Base-by-base conservation (phyloP, 345 rosid species). In the Euphorbia tirucalli region DNA sequence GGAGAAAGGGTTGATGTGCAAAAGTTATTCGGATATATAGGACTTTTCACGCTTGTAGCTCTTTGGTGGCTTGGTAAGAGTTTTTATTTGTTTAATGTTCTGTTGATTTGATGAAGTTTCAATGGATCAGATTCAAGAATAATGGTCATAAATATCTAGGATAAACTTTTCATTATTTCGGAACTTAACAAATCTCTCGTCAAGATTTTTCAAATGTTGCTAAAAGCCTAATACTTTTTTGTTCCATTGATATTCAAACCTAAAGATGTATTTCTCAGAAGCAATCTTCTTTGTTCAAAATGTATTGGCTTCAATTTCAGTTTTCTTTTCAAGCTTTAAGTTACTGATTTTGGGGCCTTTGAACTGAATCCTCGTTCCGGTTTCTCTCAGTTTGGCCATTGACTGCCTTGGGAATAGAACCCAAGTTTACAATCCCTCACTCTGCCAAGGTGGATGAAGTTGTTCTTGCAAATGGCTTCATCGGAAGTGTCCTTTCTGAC, bases 1-100 rank as follows among this genome's bases (percentile, higher is more conserved):
- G 98, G 98, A 74, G 96, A 87, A 83, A 84, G 93, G 55, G 87
- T 84, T 74, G 98, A 93, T 79, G 95, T 96, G 78, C 98, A 96
- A 76, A 96, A 93, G 90, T 77, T 96, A 79, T 96, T 96, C 72
- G 99, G 99, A 62, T 96, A 93, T 75, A 89, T 96, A 30, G 99
- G 99, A 72, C 76, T 96, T 71, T 96, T 96, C 78, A 96, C 98
- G 5, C 93, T 96, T 77, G 91, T 96, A 76, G 92, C 98, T 65
- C 93, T 96, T 18, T 96, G 99, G 99, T 95, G 99, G 99, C 97
- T 95, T 66, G 89, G 99, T 95, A 88, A 87, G 86, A 68, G 19
- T 55, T 28, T 19, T 25, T 64, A 22, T 63, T 13, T 31, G 14
- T 63, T 68, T 27, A 54, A 18, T 69, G 63, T 67, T 59, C 11